phyloP scores from a whole-genome alignment of 768 basidiomycete genomes.

The Podaxis sp. region DNA sequence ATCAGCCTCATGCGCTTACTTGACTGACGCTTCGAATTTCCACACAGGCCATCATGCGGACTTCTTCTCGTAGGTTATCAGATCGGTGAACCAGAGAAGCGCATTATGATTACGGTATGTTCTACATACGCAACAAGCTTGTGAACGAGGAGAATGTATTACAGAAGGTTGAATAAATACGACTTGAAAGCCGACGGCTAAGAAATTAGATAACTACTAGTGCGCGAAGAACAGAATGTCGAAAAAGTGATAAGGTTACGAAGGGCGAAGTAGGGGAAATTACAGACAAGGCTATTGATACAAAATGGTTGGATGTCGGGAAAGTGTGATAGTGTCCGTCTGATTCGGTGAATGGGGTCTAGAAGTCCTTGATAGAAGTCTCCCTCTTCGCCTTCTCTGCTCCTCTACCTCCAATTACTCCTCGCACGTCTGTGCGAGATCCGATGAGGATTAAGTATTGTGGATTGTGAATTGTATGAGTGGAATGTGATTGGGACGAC shows the following conservation, averaged over 20 bases:
- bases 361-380: constrained; percentile 18
- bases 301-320: constrained; percentile 14
- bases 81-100: constrained; percentile 1
- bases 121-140: constrained; percentile 7
- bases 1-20: background rate
- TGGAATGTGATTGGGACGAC: constrained; percentile 3
- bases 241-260: background rate
- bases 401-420: background rate
- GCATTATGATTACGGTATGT: constrained; percentile 8
- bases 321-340: constrained; percentile 18
- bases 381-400: constrained; percentile 3
- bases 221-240: background rate
- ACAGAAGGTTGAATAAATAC: constrained; percentile 6
- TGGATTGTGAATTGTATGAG: constrained; percentile 12
- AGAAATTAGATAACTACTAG: background rate
- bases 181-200: background rate
- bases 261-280: background rate
- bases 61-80: constrained; percentile 4
- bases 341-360: constrained; percentile 25
- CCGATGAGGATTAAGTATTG: constrained; percentile 4
- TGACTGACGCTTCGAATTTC: constrained; percentile 3
- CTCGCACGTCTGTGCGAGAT: constrained; percentile 1
- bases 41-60: background rate
- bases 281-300: constrained; percentile 19
- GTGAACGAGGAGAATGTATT: background rate